Conservation (phyloP, 805 yeast species). For the Candida sakaeoensis region DNA sequence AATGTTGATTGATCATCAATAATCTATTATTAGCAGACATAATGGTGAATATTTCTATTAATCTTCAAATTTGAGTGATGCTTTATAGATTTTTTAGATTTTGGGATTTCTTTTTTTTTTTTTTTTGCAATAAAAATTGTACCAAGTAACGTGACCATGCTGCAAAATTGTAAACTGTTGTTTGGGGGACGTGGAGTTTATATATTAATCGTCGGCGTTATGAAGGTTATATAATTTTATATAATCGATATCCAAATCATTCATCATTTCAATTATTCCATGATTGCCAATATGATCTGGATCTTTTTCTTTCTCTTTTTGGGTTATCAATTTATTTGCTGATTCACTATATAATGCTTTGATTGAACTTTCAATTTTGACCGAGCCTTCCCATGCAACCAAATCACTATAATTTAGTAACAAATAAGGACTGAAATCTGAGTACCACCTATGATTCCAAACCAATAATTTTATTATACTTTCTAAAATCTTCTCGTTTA, state of each 20-base stretch:
- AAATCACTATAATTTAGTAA: constrained; percentile 55
- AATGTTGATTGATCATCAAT: constrained; percentile 17
- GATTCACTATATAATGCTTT: constrained; percentile 56
- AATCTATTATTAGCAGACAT: constrained; percentile 15
- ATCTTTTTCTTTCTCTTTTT: constrained; percentile 12
- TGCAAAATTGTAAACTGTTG: too few relatives aligned
- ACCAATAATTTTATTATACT: constrained; percentile 74
- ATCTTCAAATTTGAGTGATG: too few relatives aligned
- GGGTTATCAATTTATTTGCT: constrained; percentile 10
- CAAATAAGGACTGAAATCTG: constrained; percentile 76
- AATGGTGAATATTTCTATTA: too few relatives aligned
- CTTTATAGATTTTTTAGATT: neutral
- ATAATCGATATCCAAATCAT: constrained; percentile 29
- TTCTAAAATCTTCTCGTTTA: constrained; percentile 61
- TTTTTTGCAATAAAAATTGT: constrained; percentile 2
- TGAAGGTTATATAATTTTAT: constrained; percentile 15
- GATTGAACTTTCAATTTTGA: constrained; percentile 70
- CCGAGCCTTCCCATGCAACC: constrained; percentile 72
- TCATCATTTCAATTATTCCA: constrained; percentile 57
- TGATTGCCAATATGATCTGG: constrained; percentile 33
- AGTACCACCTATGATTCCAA: constrained; percentile 99
- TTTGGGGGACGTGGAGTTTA: neutral
- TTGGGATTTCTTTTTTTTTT: neutral
- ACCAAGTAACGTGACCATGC: neutral
- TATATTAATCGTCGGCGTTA: constrained; percentile 37